phyloP scores from a whole-genome alignment of 2,329 filamentous ascomycete genomes.

The Nannizziopsis barbatae region DNA sequence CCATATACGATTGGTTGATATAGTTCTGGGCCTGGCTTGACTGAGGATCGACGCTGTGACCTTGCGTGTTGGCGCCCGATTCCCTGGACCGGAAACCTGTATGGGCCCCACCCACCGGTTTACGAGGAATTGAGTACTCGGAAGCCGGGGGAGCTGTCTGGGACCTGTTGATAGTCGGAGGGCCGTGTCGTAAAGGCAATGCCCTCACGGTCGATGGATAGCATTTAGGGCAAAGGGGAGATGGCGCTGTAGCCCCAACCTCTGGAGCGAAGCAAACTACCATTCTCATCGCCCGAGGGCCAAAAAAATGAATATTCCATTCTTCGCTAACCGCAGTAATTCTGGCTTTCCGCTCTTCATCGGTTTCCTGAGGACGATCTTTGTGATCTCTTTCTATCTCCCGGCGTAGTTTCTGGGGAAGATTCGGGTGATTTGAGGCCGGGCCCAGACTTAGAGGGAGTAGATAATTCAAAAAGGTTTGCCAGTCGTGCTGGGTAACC shows the following conservation, averaged over 20 bases:
- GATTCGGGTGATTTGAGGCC: conserved; percentile 25
- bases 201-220: conserved; percentile 30
- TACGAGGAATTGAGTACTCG: conserved; percentile 11
- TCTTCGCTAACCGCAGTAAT: conserved; percentile 32
- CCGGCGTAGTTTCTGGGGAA: conserved; percentile 30
- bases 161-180: conserved; percentile 9
- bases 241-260: conserved; percentile 24
- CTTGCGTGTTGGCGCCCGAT: neutral
- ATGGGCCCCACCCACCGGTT: conserved; percentile 10
- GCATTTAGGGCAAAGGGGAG: conserved; percentile 31
- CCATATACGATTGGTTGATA: neutral
- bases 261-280: conserved; percentile 28
- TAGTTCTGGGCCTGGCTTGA: neutral
- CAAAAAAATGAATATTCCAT: conserved; percentile 37
- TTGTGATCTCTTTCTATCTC: conserved; percentile 34
- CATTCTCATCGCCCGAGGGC: conserved; percentile 27
- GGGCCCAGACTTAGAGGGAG: conserved; percentile 32
- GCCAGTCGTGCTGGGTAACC: conserved; percentile 35
- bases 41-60: neutral
- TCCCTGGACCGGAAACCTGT: neutral
- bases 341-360: conserved; percentile 29
- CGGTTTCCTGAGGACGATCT: conserved; percentile 33
- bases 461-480: conserved; percentile 33
- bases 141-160: conserved; percentile 7
- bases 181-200: conserved; percentile 20